Evolutionary conservation across 177 flowering plant species (phyloP).

Genomic region (Vitis hybrid): DNA sequence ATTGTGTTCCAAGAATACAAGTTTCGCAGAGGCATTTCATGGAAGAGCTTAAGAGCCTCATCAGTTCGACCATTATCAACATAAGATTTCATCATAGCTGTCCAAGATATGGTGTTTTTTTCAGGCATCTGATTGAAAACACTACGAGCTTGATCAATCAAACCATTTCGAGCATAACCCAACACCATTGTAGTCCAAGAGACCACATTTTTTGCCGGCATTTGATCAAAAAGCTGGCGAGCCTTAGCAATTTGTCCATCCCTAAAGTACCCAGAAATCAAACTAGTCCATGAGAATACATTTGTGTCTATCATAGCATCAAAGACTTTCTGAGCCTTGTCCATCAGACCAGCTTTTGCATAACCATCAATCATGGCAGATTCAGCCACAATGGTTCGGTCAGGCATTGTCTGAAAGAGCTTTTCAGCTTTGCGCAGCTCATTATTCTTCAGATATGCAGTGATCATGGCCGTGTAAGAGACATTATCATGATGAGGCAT

Average conservation of each 20-base stretch:
- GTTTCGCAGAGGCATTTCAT: slow-evolving; percentile 45
- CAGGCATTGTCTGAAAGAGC: slow-evolving; percentile 36
- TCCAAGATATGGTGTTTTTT: slow-evolving; percentile 54
- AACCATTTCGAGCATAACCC: slow-evolving; percentile 50
- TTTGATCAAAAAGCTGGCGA: slow-evolving; percentile 32
- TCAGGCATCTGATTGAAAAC: slow-evolving; percentile 42
- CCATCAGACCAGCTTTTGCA: slow-evolving; percentile 40
- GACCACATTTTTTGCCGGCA: slow-evolving; percentile 40
- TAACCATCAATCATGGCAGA: slow-evolving; percentile 63
- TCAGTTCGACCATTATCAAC: slow-evolving; percentile 34
- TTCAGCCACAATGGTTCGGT: slow-evolving; percentile 34
- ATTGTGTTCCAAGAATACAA: slow-evolving; percentile 52
- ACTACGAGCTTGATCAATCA: slow-evolving; percentile 35
- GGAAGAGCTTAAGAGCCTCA: slow-evolving; percentile 39
- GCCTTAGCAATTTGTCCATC: slow-evolving; percentile 37
- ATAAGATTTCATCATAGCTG: slow-evolving; percentile 45
- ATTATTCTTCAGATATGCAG: slow-evolving; percentile 36
- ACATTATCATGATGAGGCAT: slow-evolving; percentile 48
- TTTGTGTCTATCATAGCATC: slow-evolving; percentile 44
- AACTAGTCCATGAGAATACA: slow-evolving; percentile 54
- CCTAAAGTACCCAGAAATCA: slow-evolving; percentile 51
- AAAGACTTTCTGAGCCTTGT: slow-evolving; percentile 39
- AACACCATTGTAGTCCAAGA: slow-evolving; percentile 49
- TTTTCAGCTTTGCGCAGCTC: slow-evolving; percentile 38
- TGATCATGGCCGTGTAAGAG: slow-evolving; percentile 51